phyloP scores from a whole-genome alignment of 257 asterid species.

The Gentiana macrophylla region DNA sequence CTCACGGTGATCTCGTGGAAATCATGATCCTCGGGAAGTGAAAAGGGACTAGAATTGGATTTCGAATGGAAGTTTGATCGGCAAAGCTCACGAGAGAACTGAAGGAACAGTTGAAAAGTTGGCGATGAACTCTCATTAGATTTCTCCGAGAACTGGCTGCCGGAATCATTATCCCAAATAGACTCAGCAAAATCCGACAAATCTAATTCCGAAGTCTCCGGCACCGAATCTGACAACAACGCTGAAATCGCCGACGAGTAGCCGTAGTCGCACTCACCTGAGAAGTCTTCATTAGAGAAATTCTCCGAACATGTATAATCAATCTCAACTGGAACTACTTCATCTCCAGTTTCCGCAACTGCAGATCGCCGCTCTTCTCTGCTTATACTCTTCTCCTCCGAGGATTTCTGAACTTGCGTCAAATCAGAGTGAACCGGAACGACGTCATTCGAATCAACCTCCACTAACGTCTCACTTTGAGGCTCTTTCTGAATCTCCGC shows the following conservation, averaged over 20 bases:
- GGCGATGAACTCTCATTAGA: constrained; percentile 54
- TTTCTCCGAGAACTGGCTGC: constrained; percentile 83
- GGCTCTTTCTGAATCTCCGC: constrained; percentile 9
- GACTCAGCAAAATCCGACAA: constrained; percentile 50
- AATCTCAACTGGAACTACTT: constrained; percentile 20
- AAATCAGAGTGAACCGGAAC: constrained; percentile 21
- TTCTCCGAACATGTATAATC: constrained; percentile 78
- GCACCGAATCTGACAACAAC: constrained; percentile 30
- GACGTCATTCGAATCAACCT: constrained; percentile 14
- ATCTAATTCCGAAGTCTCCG: constrained; percentile 40
- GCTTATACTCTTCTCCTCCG: constrained; percentile 17
- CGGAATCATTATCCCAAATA: constrained; percentile 57
- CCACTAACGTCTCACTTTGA: constrained; percentile 10
- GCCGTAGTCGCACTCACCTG: constrained; percentile 14
- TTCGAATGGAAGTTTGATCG: constrained; percentile 27
- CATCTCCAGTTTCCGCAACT: constrained; percentile 5
- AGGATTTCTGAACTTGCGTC: constrained; percentile 10
- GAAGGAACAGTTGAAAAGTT: constrained; percentile 49
- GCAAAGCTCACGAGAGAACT: constrained; percentile 57
- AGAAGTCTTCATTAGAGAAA: constrained; percentile 31
- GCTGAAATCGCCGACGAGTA: constrained; percentile 34
- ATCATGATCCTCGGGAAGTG: constrained; percentile 15
- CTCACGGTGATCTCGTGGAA: constrained; percentile 48
- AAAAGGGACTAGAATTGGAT: not conserved
- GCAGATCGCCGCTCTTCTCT: constrained; percentile 18